Percentiles rank a stretch among this genome's conserved stretches.
Evolutionary conservation across 345 rosid species (phyloP).

Genomic region (Hevea brasiliensis): DNA sequence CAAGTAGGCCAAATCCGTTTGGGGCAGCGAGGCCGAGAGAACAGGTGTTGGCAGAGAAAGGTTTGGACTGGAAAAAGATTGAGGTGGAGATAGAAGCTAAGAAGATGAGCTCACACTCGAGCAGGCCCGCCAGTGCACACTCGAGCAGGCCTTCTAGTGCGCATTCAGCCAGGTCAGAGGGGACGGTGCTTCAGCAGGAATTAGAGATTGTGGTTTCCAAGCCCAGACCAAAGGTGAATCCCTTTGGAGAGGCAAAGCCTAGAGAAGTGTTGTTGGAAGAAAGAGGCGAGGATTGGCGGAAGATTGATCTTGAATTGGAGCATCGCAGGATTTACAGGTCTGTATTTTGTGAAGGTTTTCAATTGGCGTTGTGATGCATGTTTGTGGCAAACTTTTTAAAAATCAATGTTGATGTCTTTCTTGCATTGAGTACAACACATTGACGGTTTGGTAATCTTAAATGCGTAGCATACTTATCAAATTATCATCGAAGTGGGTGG

Average conservation of each 20-base stretch:
- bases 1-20: conserved; percentile 74
- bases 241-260: conserved; percentile 96
- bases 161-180: conserved; percentile 79
- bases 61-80: conserved; percentile 86
- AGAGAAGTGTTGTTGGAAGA: conserved; percentile 86
- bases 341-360: conserved; percentile 6
- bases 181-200: conserved; percentile 40
- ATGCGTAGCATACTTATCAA: background rate
- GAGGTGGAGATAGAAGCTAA: conserved; percentile 76
- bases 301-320: conserved; percentile 84
- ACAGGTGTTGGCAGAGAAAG: conserved; percentile 87
- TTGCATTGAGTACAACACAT: background rate
- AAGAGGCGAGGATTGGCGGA: conserved; percentile 91
- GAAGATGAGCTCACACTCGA: conserved; percentile 46
- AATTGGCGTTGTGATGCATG: background rate
- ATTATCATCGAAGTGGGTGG: background rate
- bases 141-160: conserved; percentile 96
- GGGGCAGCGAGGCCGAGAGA: conserved; percentile 96
- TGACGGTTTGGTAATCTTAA: background rate
- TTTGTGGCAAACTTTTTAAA: background rate
- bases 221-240: conserved; percentile 84
- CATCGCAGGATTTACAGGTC: conserved; percentile 83
- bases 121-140: conserved; percentile 84
- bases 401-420: background rate
- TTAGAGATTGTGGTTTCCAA: conserved; percentile 53